Evolutionary conservation across 1,139 yeast species (phyloP), one percentile per base, ranked within the genome.

Genomic region (Magnusiomyces suaveolens): DNA sequence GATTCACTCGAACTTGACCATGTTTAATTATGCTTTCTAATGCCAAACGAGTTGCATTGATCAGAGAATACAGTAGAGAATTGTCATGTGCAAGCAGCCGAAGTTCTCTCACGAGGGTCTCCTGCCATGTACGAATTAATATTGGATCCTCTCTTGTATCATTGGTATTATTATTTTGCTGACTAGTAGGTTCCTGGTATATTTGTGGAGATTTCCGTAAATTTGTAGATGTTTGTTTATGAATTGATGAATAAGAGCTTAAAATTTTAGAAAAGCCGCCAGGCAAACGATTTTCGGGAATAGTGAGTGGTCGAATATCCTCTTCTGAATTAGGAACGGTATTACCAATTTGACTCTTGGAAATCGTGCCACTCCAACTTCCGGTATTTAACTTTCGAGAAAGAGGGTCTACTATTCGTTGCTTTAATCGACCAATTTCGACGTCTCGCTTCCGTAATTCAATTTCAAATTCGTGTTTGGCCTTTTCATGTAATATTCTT

Each of bases 391-490:
- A 26, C 32, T 48, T 48, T 16, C 51, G 29, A 6, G 43, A 24
- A 12, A 48, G 10, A 8, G 51, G 44, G 3, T 48, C 51, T 21
- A 12, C 18, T 23, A 36, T 24, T 24, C 43, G 14, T 48, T 48
- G 43, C n/a, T 36, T 48, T 48, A 48, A 32, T 26, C 38, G 36
- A 16, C 36, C 26, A 36, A 48, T 38, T 39, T 48, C 44, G n/a
- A 48, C 43, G 38, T 48, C 51, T 2, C 43, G 43, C 24, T 29
- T 48, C 21, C 51, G 32, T 4, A 36, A 16, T 18, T 48, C 51
- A 14, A 39, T 33, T 26, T 48, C 44, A n/a, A 36, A 48, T 16
- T 48, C 51, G 12, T 26, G 43, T 25, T 24, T 36, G n/a, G 51
- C 18, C 24, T 36, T 48, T 38, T 48, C 51, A 38, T 23, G 20